phyloP scores from a whole-genome alignment of 257 asterid genomes.

The Agastache rugosa region DNA sequence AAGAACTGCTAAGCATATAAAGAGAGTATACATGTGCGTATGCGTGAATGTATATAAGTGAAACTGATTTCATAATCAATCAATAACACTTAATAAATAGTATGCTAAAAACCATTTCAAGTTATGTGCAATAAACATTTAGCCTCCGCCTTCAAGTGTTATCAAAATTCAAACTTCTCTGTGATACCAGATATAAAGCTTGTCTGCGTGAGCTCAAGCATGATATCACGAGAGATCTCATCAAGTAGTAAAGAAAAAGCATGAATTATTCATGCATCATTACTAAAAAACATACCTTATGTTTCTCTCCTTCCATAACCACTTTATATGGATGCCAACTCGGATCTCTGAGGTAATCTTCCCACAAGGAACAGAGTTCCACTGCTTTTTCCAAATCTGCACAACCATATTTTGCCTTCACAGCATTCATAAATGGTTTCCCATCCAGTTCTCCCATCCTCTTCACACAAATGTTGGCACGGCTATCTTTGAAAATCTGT shows the following conservation, averaged over 20 bases:
- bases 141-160: background rate
- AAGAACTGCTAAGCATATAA: background rate
- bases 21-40: background rate
- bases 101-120: background rate
- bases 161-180: background rate
- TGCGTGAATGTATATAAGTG: background rate
- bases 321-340: conserved; percentile 80
- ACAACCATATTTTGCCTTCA: conserved; percentile 45
- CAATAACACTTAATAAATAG: background rate
- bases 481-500: conserved; percentile 54
- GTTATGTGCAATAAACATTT: background rate
- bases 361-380: conserved; percentile 63
- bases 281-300: conserved; percentile 54
- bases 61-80: background rate
- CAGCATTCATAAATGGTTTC: conserved; percentile 54
- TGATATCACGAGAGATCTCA: conserved; percentile 14
- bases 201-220: conserved; percentile 15
- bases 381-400: conserved; percentile 48
- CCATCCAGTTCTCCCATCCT: conserved; percentile 72
- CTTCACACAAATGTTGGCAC: conserved; percentile 66
- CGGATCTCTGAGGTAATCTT: conserved; percentile 71
- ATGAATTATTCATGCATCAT: conserved; percentile 6
- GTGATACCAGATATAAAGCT: conserved; percentile 1
- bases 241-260: conserved; percentile 22
- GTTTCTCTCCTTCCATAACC: conserved; percentile 54